Evolutionary conservation across 2,329 filamentous ascomycete genomes (phyloP).

Genomic region (Pseudogymnoascus sp.): DNA sequence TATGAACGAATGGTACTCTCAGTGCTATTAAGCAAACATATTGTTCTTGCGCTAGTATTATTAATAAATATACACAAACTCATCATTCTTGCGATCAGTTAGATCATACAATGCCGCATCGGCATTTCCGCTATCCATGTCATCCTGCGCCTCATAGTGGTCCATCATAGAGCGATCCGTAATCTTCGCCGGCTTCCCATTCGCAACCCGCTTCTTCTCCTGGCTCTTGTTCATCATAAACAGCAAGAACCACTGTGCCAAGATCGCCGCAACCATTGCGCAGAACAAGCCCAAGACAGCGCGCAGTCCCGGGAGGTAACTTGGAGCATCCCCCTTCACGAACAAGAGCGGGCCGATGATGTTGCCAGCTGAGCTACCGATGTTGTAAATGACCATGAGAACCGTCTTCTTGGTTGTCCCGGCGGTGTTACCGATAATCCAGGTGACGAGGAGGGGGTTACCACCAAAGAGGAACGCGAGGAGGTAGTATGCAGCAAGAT

Average conservation of each 20-base stretch:
- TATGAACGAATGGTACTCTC: no score
- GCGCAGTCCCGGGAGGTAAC: slow-evolving; percentile 48
- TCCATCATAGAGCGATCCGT: slow-evolving; percentile 53
- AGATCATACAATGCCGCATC: slow-evolving; percentile 49
- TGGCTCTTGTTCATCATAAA: slow-evolving; percentile 49
- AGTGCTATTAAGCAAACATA: no score
- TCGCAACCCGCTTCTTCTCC: slow-evolving; percentile 42
- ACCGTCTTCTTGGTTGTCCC: slow-evolving; percentile 60
- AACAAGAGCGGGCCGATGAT: slow-evolving; percentile 60
- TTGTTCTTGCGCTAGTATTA: neutral
- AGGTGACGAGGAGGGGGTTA: slow-evolving; percentile 57
- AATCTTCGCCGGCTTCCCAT: slow-evolving; percentile 52
- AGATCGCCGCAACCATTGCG: slow-evolving; percentile 42
- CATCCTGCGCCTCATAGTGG: slow-evolving; percentile 33
- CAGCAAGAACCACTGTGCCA: slow-evolving; percentile 47
- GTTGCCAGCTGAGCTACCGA: slow-evolving; percentile 52
- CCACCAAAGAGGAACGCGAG: slow-evolving; percentile 57
- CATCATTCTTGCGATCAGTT: slow-evolving; percentile 59
- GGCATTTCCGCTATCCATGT: slow-evolving; percentile 32
- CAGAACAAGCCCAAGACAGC: slow-evolving; percentile 47
- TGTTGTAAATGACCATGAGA: slow-evolving; percentile 56
- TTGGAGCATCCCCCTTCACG: slow-evolving; percentile 45
- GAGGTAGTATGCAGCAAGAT: slow-evolving; percentile 56
- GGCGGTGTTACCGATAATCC: slow-evolving; percentile 61
- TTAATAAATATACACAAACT: slow-evolving; percentile 56